These are phyloP conservation scores for Melocanna baccifera DNA, from an alignment of 176 grass and related monocot genomes.

Conservation along the genomic window DNA sequence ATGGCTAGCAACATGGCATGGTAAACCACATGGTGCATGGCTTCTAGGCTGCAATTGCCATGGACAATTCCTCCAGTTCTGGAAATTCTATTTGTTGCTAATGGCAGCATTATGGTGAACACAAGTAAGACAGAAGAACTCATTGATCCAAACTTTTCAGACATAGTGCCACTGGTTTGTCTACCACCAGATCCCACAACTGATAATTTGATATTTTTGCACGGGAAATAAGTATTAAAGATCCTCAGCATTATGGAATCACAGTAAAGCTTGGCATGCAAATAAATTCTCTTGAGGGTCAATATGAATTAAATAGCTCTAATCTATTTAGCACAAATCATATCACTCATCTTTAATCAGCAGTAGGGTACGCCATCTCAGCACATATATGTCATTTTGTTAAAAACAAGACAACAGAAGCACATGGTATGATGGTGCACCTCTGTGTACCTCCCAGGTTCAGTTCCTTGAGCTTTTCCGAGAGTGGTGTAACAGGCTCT, in stretches of 20 bases:
- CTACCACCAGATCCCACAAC: background rate
- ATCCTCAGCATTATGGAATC: background rate
- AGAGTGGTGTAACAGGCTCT: slow-evolving; percentile 91
- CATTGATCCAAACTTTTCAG: background rate
- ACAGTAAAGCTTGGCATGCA: background rate
- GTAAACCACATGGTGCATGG: background rate
- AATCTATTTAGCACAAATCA: background rate
- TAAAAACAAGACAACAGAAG: slow-evolving; percentile 26
- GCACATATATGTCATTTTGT: background rate
- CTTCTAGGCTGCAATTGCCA: background rate
- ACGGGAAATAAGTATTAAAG: background rate
- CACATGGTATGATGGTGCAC: slow-evolving; percentile 40
- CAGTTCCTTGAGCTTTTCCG: slow-evolving; percentile 88
- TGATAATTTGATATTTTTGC: background rate
- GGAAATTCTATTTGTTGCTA: background rate
- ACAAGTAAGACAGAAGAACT: background rate
- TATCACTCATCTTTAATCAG: background rate
- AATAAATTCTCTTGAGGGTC: background rate
- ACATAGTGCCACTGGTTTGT: background rate
- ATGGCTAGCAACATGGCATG: background rate
- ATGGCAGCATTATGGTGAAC: background rate
- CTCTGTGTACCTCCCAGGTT: slow-evolving; percentile 88
- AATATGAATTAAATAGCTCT: background rate
- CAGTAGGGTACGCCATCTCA: background rate
- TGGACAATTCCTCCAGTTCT: background rate